Base-by-base conservation (phyloP, 2,329 filamentous ascomycete genomes). In the Penicillium italicum region DNA sequence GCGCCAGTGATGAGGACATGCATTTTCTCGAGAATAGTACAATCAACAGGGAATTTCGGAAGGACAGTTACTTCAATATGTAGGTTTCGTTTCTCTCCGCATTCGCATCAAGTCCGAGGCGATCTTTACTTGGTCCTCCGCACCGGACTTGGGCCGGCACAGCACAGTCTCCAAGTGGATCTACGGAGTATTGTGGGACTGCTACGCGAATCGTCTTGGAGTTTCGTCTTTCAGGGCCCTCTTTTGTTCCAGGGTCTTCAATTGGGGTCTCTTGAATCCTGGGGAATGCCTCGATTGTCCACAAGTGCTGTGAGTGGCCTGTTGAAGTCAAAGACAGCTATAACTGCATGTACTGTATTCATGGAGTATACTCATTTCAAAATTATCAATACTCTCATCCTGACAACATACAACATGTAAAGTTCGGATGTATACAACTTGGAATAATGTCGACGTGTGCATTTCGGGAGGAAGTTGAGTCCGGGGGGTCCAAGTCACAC, bases 1-100 rank as follows among this genome's bases (percentile, higher is more conserved):
- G 79, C 84, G 5, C 85, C 85, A 10, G 85, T 87, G 63, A 87
- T 85, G 66, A 87, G 79, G 38, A 87, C 78, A 56, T 78, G 72
- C 75, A 77, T 77, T 34, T 50, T 63, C 44, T 33, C 18, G 36
- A 37, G 56, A 24, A 18, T 18, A 24, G 11, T 33, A 6, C 3
- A 12, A 33, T 42, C 1, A 31, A 42, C 26, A 31, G 18, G 42
- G 24, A 31, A 22, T 44, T 22, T 9, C 24, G 14, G 10, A 24
- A 44, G 10, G 16, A 41, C 22, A 22, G 14, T 11, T 48, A 38
- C 30, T 42, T 31, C 24, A 44, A 24, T 33, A 18, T 36, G 33
- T 53, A 50, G 59, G 31, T 54, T 59, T 61, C 54, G 30, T 53
- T 61, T 55, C 58, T 63, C 68, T 70, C 67, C 69, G 63, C 66